Evolutionary conservation across 805 yeast species (phyloP).

Genomic region (Saccharomycopsis synnaedendra): DNA sequence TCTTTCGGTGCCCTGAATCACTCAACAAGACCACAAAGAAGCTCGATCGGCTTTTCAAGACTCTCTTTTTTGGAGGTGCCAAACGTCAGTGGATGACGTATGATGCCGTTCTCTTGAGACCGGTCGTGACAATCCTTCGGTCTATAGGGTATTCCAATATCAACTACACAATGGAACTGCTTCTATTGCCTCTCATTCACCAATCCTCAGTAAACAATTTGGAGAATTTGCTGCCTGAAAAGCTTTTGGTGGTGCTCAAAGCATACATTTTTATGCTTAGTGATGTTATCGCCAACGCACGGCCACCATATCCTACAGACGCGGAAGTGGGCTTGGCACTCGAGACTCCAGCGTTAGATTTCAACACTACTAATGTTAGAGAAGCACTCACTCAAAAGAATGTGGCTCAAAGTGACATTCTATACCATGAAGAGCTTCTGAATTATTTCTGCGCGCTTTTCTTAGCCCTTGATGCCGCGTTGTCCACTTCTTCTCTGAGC

Average conservation of each 20-base stretch:
- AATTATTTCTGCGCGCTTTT: conserved; percentile 43
- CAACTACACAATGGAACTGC: conserved; percentile 70
- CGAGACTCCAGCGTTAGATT: conserved; percentile 1
- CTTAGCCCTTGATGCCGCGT: conserved; percentile 27
- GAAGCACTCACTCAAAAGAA: conserved; percentile 9
- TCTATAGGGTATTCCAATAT: conserved; percentile 70
- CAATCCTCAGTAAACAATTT: conserved; percentile 37
- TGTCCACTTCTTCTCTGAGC: not conserved
- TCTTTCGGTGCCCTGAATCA: conserved; percentile 80
- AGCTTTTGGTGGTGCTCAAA: conserved; percentile 53
- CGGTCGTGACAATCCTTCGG: conserved; percentile 64
- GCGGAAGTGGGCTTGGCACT: conserved; percentile 23
- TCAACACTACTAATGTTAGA: conserved; percentile 10
- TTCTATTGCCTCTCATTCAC: conserved; percentile 58
- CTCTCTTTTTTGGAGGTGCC: conserved; percentile 33
- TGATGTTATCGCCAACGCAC: conserved; percentile 42
- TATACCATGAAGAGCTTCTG: conserved; percentile 62
- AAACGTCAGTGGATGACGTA: conserved; percentile 71
- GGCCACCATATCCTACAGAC: conserved; percentile 68
- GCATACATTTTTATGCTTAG: conserved; percentile 63
- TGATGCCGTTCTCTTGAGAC: conserved; percentile 48
- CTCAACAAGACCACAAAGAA: conserved; percentile 77
- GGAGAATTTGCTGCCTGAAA: conserved; percentile 62
- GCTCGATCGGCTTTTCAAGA: conserved; percentile 50
- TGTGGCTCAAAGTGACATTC: conserved; percentile 11